These are phyloP conservation scores for Pisolithus albus DNA, from an alignment of 768 basidiomycete genomes.

Conservation along the genomic window DNA sequence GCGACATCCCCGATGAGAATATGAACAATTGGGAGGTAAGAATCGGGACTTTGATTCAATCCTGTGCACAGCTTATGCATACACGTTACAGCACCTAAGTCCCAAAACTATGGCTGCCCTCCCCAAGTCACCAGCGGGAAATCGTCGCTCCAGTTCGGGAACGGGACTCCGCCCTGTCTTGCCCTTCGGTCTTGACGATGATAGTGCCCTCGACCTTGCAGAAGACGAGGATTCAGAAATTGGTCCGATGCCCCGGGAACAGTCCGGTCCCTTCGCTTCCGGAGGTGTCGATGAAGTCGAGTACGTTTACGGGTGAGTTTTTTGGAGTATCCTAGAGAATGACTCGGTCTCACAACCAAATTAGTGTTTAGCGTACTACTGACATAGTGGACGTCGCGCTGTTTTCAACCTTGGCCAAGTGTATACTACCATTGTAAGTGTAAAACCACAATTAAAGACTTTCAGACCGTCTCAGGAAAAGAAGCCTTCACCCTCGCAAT, in stretches of 20 bases:
- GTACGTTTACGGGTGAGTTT: constrained; percentile 73
- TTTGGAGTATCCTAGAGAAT: neutral
- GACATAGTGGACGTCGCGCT: no score
- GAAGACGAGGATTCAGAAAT: constrained; percentile 68
- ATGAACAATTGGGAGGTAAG: constrained; percentile 94
- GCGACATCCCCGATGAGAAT: constrained; percentile 67
- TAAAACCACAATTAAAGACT: neutral
- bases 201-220: constrained; percentile 62
- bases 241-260: constrained; percentile 71
- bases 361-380: constrained; percentile 16
- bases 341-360: constrained; percentile 7
- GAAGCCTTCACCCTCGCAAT: constrained; percentile 50
- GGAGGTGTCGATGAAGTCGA: constrained; percentile 88
- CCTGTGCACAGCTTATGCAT: neutral
- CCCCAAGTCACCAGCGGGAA: constrained; percentile 83
- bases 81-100: constrained; percentile 73
- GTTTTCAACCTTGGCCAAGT: no score
- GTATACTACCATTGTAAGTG: neutral
- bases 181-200: constrained; percentile 71
- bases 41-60: constrained; percentile 2
- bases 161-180: constrained; percentile 77
- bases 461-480: constrained; percentile 23
- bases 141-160: constrained; percentile 78
- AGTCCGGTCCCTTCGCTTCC: constrained; percentile 64
- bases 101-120: constrained; percentile 91